phyloP scores from a whole-genome alignment of 2,329 filamentous ascomycete genomes.

The Aspergillus ibericus region DNA sequence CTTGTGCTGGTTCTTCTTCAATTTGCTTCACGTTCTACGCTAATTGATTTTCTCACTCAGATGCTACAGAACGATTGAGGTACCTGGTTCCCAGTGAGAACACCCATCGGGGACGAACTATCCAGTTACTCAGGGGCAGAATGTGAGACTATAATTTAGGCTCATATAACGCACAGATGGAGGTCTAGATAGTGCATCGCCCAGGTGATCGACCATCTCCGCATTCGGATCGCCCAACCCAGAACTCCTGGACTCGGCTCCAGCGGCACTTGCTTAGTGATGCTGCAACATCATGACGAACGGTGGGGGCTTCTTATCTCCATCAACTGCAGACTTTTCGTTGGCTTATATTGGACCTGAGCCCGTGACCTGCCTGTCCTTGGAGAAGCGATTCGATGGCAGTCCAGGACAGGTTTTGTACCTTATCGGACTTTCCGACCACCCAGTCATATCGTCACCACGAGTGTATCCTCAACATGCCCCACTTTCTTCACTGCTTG shows the following conservation, averaged over 20 bases:
- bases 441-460: not conserved
- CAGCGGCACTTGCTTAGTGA: constrained; percentile 3
- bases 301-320: constrained; percentile 11
- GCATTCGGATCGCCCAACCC: constrained; percentile 7
- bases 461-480: not conserved
- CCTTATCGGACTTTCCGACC: not conserved
- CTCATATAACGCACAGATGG: constrained; percentile 3
- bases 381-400: not conserved
- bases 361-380: no score
- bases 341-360: not conserved
- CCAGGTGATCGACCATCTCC: constrained; percentile 11
- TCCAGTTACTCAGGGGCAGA: not conserved
- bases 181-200: constrained; percentile 11
- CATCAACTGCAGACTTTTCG: not conserved
- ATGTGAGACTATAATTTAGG: constrained; percentile 4
- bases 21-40: not conserved
- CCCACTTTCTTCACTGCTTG: not conserved
- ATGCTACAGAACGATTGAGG: not conserved
- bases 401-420: not conserved
- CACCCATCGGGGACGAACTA: not conserved
- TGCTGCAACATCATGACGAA: constrained; percentile 18
- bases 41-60: not conserved
- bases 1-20: not conserved
- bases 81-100: not conserved
- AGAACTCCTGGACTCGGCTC: constrained; percentile 6